These are phyloP conservation scores for Alnus glutinosa DNA, from an alignment of 306 rosid species.

Conservation along the genomic window DNA sequence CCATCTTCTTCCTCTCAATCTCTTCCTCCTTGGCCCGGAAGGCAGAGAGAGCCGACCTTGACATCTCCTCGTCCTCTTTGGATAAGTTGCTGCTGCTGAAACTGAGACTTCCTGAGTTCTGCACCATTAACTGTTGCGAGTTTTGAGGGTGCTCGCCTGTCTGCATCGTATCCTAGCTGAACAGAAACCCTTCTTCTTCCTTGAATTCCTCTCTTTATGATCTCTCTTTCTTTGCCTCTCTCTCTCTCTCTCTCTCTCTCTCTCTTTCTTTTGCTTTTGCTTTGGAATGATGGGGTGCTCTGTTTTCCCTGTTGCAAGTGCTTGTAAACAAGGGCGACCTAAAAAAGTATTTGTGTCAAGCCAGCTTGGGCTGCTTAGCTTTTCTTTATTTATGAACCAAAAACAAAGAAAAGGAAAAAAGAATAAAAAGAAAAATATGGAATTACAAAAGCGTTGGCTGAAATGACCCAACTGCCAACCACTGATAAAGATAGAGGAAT, in stretches of 20 bases:
- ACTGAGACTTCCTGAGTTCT: slow-evolving; percentile 83
- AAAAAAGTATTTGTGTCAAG: not conserved
- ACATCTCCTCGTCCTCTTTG: slow-evolving; percentile 94
- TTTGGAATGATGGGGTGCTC: slow-evolving; percentile 62
- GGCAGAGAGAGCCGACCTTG: slow-evolving; percentile 86
- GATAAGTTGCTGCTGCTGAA: slow-evolving; percentile 91
- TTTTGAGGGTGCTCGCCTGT: slow-evolving; percentile 41
- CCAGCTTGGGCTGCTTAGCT: slow-evolving; percentile 10
- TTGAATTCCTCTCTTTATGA: slow-evolving; percentile 35
- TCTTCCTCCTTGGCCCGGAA: slow-evolving; percentile 95
- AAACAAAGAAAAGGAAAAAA: not conserved
- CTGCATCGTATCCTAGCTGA: slow-evolving; percentile 47
- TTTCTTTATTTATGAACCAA: slow-evolving; percentile 38
- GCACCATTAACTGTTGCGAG: slow-evolving; percentile 73
- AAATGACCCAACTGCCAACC: slow-evolving; percentile 67
- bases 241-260: slow-evolving; percentile 12
- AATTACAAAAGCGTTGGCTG: slow-evolving; percentile 19
- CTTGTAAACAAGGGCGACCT: slow-evolving; percentile 33
- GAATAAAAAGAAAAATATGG: not conserved
- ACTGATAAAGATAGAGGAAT: slow-evolving; percentile 42
- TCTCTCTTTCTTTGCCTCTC: slow-evolving; percentile 2
- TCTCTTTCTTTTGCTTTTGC: slow-evolving; percentile 41
- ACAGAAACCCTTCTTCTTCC: slow-evolving; percentile 36
- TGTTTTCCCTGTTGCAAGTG: slow-evolving; percentile 45
- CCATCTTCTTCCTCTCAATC: slow-evolving; percentile 94